Conservation (phyloP, 1,139 yeast genomes). For the Zygoascus meyerae region DNA sequence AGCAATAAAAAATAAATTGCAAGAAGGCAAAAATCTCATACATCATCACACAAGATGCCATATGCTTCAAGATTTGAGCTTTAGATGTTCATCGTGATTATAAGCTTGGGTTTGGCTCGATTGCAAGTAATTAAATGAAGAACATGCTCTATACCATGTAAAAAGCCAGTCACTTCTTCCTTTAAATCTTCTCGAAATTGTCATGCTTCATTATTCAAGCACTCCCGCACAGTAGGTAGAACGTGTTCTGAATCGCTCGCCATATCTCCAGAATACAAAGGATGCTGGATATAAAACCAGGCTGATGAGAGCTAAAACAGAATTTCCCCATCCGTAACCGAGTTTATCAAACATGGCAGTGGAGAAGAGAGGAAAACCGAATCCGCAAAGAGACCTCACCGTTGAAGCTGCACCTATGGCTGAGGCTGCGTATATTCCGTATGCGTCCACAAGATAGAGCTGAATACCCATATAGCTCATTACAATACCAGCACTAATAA, state of each 20-base stretch:
- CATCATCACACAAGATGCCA: too few relatives aligned
- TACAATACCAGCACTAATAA: constrained; percentile 50
- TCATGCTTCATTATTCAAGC: not conserved
- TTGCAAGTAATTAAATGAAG: too few relatives aligned
- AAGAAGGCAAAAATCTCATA: too few relatives aligned
- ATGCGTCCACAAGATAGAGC: constrained; percentile 56
- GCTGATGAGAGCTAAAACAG: constrained; percentile 47
- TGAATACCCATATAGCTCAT: constrained; percentile 54
- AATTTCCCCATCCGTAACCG: constrained; percentile 61
- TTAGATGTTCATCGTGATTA: too few relatives aligned
- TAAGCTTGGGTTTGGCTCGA: too few relatives aligned
- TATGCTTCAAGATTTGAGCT: too few relatives aligned
- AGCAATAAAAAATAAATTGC: too few relatives aligned
- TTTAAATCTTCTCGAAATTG: too few relatives aligned
- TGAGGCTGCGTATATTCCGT: constrained; percentile 55
- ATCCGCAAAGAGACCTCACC: constrained; percentile 53
- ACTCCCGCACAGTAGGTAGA: constrained; percentile 13
- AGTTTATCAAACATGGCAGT: constrained; percentile 29
- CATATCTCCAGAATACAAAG: constrained; percentile 43
- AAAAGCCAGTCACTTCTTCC: too few relatives aligned
- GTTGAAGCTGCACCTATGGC: constrained; percentile 54
- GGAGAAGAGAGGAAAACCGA: constrained; percentile 40
- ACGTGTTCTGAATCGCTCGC: constrained; percentile 40
- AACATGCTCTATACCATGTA: too few relatives aligned
- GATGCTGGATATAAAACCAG: constrained; percentile 49